phyloP scores from a whole-genome alignment of 768 basidiomycete species.

The Kondoa malvinella region DNA sequence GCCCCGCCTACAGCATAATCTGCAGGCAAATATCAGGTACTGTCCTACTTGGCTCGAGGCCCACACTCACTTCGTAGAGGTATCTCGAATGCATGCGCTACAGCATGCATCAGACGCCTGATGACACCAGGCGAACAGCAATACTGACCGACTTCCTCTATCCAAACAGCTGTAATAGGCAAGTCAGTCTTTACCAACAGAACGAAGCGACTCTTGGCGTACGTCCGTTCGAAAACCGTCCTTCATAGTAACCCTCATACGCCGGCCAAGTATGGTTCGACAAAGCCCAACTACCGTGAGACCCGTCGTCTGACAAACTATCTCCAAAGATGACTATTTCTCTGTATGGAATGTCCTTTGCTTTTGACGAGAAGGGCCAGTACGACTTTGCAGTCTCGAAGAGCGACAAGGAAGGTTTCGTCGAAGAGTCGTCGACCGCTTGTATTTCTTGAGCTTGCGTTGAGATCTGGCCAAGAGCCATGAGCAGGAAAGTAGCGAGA shows the following conservation, averaged over 20 bases:
- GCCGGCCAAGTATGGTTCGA: background rate
- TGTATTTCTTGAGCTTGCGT: background rate
- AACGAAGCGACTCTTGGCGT: background rate
- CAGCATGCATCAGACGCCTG: background rate
- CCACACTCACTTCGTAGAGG: background rate
- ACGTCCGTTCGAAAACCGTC: conserved; percentile 2
- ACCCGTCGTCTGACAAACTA: background rate
- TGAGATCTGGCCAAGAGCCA: no score
- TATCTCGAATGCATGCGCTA: background rate
- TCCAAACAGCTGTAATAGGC: background rate
- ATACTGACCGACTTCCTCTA: background rate
- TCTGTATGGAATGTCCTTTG: background rate
- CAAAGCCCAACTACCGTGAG: background rate
- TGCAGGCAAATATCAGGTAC: background rate
- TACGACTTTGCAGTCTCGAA: background rate
- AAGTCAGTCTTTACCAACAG: background rate
- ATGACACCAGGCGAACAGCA: background rate
- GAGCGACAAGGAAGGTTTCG: background rate
- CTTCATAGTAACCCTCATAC: conserved; percentile 1
- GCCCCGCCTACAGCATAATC: background rate
- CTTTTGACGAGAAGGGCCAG: background rate
- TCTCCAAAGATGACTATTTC: conserved; percentile 5
- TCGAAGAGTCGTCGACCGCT: background rate
- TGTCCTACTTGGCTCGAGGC: background rate
- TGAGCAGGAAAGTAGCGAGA: no score